These are phyloP conservation scores for Calonectria crousiana DNA, from an alignment of 2,329 filamentous ascomycete genomes.

Conservation along the genomic window DNA sequence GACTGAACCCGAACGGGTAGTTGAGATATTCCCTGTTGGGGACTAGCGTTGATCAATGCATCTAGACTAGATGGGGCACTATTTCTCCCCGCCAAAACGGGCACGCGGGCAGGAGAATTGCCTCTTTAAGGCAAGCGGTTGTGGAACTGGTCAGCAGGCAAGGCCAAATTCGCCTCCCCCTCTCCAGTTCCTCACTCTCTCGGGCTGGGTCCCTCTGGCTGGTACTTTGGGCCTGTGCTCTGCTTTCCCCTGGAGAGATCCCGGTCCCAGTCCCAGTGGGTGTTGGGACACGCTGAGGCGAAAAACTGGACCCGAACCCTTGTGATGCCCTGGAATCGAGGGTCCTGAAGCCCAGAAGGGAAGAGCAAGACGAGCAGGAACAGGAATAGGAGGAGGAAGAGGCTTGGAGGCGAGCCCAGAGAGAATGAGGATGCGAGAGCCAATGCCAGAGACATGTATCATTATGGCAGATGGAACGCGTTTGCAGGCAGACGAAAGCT, in stretches of 20 bases:
- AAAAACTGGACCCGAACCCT: constrained; percentile 32
- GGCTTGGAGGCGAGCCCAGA: not conserved
- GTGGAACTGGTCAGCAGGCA: constrained; percentile 44
- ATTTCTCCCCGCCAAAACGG: constrained; percentile 25
- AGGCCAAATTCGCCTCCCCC: constrained; percentile 43
- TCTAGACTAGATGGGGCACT: constrained; percentile 31
- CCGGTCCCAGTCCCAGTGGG: constrained; percentile 36
- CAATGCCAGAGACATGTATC: not conserved
- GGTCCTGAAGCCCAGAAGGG: constrained; percentile 30
- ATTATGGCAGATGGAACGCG: not conserved
- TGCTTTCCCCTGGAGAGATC: constrained; percentile 40
- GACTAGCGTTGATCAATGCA: not conserved
- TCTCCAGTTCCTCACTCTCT: constrained; percentile 29
- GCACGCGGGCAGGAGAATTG: constrained; percentile 40
- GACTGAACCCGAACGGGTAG: constrained; percentile 29
- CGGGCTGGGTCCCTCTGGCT: constrained; percentile 17
- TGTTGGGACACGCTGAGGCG: constrained; percentile 35
- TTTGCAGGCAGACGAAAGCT: not conserved
- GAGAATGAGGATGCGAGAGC: not conserved
- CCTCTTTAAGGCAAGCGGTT: constrained; percentile 40
- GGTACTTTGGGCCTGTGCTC: constrained; percentile 41
- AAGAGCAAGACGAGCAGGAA: constrained; percentile 15
- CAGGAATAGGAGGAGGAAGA: not conserved
- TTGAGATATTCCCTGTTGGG: constrained; percentile 18
- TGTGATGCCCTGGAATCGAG: constrained; percentile 27